phyloP scores from a whole-genome alignment of 768 basidiomycete species.

The Rhodosporidiobolus odoratus region DNA sequence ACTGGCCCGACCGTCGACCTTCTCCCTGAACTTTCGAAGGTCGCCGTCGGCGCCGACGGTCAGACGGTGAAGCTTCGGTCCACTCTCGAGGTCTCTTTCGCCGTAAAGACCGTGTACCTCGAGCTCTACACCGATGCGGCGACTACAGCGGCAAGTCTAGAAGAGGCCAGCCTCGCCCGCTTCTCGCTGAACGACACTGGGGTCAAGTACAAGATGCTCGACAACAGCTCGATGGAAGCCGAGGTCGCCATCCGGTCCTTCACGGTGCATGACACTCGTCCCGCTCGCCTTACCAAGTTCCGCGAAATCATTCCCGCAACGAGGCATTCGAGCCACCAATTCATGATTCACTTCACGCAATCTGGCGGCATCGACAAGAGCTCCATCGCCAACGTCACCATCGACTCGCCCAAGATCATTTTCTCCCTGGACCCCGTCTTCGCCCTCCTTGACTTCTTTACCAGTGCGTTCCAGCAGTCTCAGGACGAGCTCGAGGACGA shows the following conservation, averaged over 20 bases:
- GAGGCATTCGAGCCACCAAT: constrained; percentile 75
- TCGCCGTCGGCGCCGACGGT: constrained; percentile 41
- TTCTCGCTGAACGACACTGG: constrained; percentile 76
- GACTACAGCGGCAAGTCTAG: constrained; percentile 56
- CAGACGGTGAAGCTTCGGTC: constrained; percentile 56
- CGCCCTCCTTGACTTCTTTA: constrained; percentile 78
- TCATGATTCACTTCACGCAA: constrained; percentile 84
- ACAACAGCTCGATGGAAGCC: constrained; percentile 76
- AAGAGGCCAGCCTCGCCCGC: constrained; percentile 73
- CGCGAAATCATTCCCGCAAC: constrained; percentile 92
- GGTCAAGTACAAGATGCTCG: constrained; percentile 72
- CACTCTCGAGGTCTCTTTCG: constrained; percentile 66
- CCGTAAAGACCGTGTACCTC: constrained; percentile 65
- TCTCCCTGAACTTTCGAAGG: constrained; percentile 47
- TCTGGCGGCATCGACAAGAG: constrained; percentile 58
- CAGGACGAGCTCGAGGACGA: neutral
- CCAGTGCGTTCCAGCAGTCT: constrained; percentile 52
- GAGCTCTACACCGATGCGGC: constrained; percentile 76
- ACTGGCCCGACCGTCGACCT: constrained; percentile 44
- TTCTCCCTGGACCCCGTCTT: constrained; percentile 88
- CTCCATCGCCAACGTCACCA: constrained; percentile 71
- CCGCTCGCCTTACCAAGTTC: constrained; percentile 68
- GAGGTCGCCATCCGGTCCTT: constrained; percentile 85
- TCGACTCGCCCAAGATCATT: constrained; percentile 88
- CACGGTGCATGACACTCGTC: constrained; percentile 79